A percentile compares a stretch with the other conserved stretches of the same genome.
phyloP scores from a whole-genome alignment of 208 protist species.

The Wallacemonas rigidus region DNA sequence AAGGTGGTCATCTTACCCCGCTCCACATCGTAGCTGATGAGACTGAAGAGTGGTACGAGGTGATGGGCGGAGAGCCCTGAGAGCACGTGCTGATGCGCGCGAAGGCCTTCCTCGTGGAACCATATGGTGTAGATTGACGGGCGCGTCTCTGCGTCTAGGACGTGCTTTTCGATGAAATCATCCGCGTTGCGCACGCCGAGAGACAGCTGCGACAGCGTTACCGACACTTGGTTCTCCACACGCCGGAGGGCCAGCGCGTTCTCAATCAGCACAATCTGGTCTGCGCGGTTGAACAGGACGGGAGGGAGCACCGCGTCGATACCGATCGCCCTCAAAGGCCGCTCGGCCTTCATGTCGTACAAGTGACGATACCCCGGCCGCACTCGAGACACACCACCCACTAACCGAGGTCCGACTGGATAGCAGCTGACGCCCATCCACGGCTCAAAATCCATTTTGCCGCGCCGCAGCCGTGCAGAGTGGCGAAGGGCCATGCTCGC shows the following conservation, averaged over 20 bases:
- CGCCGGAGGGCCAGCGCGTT: conserved; percentile 85
- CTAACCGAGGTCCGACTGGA: conserved; percentile 55
- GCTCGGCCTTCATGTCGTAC: conserved; percentile 54
- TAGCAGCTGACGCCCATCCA: conserved; percentile 86
- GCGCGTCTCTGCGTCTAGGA: conserved; percentile 71
- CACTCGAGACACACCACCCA: conserved; percentile 58
- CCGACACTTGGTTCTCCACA: conserved; percentile 81
- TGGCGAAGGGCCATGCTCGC: conserved; percentile 24
- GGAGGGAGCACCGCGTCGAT: conserved; percentile 66
- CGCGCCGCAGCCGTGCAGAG: conserved; percentile 43
- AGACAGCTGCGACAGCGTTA: conserved; percentile 82
- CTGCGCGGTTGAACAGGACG: conserved; percentile 83
- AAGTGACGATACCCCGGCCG: conserved; percentile 77
- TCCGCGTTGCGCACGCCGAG: conserved; percentile 87
- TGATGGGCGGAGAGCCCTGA: conserved; percentile 79
- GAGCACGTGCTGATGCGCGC: conserved; percentile 78
- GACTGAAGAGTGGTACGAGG: conserved; percentile 88
- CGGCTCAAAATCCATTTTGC: conserved; percentile 58
- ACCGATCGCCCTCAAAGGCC: conserved; percentile 72
- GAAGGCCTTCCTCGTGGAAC: conserved; percentile 85
- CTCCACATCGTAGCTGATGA: conserved; percentile 89
- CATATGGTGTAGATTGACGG: conserved; percentile 86
- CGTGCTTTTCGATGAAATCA: conserved; percentile 81
- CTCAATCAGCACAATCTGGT: conserved; percentile 84
- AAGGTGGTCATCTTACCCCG: conserved; percentile 75